Evolutionary conservation across 306 rosid species (phyloP).

Genomic region (Vicia sativa): DNA sequence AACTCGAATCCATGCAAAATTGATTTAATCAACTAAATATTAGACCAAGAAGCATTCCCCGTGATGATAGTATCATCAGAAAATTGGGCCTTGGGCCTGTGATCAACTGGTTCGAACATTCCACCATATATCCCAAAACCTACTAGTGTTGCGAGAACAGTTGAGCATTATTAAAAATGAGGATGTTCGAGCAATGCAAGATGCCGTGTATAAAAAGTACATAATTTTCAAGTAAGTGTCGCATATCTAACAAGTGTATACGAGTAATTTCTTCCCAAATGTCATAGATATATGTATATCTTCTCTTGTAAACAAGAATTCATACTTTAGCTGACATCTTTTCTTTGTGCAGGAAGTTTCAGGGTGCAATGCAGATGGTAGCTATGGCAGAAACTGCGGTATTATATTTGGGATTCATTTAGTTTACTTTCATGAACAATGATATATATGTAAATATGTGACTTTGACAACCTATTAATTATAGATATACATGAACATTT

Average conservation of each 20-base stretch:
- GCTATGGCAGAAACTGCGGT: slow-evolving; percentile 91
- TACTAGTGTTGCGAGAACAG: slow-evolving; percentile 70
- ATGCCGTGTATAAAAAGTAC: slow-evolving; percentile 83
- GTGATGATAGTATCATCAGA: too few species aligned
- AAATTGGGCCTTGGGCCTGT: too few species aligned
- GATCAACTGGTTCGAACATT: too few species aligned
- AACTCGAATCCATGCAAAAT: too few species aligned
- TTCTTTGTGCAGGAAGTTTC: slow-evolving; percentile 70
- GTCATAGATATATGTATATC: not conserved
- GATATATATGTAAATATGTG: not conserved
- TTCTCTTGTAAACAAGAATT: slow-evolving; percentile 17
- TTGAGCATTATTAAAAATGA: slow-evolving; percentile 70
- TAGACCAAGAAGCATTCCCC: too few species aligned
- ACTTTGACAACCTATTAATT: slow-evolving; percentile 33
- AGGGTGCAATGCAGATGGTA: slow-evolving; percentile 94
- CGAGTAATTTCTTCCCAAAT: slow-evolving; percentile 16
- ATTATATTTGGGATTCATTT: slow-evolving; percentile 38
- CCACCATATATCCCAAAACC: slow-evolving; percentile 84
- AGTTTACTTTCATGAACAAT: slow-evolving; percentile 1
- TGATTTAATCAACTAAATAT: too few species aligned
- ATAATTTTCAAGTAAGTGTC: slow-evolving; percentile 80
- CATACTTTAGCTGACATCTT: slow-evolving; percentile 36
- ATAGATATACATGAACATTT: slow-evolving; percentile 81
- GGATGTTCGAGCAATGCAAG: slow-evolving; percentile 76
- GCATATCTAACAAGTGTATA: slow-evolving; percentile 9